Base-by-base conservation (phyloP, 371 early-diverging fungal genomes). In the Mortierella sp. region DNA sequence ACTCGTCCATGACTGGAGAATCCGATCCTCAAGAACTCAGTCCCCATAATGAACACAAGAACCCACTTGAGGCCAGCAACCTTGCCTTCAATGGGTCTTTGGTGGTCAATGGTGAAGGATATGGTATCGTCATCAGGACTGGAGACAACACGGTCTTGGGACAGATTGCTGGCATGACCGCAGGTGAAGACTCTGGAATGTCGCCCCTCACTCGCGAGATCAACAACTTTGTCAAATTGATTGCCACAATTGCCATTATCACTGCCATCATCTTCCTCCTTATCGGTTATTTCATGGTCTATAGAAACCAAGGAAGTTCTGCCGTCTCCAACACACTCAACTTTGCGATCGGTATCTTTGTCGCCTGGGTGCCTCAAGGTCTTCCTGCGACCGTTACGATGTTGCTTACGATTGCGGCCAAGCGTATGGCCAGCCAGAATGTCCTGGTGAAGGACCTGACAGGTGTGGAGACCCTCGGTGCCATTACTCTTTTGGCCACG, bases 381-480 rank as follows among this genome's bases (percentile, higher is more conserved):
- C 86, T 96, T 17, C 94, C 95, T 1, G 94, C 94, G 10, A 95
- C 96, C 0, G 94, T 94, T 34, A 95, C 95, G 9, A 91, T 96
- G 84, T 85, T 97, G 42, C 83, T 97, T 51, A 94, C 96, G 2
- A 90, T 96, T 55, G 96, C 97, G 19, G 97, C 98, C 51, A 96
- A 96, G 83, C 93, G 96, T 58, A 95, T 98, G 95, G 93, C 96
- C 3, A 65, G 75, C 22, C 86, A 89, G 65, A 92, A 96, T 64
- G 96, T 97, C 6, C 85, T 97, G 19, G 97, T 97, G 68, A 97
- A 96, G 72, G 95, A 97, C 81, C 83, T 98, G 31, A 92, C 94
- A 61, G 96, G 95, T 66, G 97, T 98, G 6, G 97, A 98, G 72
- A 96, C 97, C 8, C 89, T 97, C 19, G 97, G 97, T 58, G 95